phyloP scores from a whole-genome alignment of 306 rosid genomes.

The Fagus sylvatica region DNA sequence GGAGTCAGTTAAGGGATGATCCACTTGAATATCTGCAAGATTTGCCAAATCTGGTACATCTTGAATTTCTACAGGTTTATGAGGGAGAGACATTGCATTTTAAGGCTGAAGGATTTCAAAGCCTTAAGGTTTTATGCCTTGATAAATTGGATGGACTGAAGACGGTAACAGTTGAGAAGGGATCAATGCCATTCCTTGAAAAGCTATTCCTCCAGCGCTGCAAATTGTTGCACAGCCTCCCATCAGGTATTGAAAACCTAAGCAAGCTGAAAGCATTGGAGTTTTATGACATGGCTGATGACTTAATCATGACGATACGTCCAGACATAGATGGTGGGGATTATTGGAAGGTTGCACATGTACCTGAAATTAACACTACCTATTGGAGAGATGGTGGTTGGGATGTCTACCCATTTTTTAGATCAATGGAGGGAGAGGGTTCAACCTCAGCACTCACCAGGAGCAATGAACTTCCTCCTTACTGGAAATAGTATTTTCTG shows the following conservation, averaged over 20 bases:
- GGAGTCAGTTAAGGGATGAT: slow-evolving; percentile 43
- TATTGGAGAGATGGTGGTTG: slow-evolving; percentile 67
- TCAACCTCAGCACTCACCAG: too few species aligned
- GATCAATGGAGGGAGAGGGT: not conserved
- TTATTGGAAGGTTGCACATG: slow-evolving; percentile 46
- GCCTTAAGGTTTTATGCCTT: slow-evolving; percentile 59
- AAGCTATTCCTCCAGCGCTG: slow-evolving; percentile 56
- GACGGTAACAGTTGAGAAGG: slow-evolving; percentile 42
- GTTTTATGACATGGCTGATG: slow-evolving; percentile 62
- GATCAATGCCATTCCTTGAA: slow-evolving; percentile 65
- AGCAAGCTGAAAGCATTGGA: slow-evolving; percentile 49
- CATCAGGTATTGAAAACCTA: slow-evolving; percentile 57
- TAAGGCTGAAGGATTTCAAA: slow-evolving; percentile 45
- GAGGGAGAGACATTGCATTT: slow-evolving; percentile 50
- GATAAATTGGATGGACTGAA: slow-evolving; percentile 53
- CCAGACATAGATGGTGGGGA: slow-evolving; percentile 47
- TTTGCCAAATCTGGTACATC: slow-evolving; percentile 50
- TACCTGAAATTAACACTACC: slow-evolving; percentile 55
- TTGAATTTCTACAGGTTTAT: slow-evolving; percentile 48
- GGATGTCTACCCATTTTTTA: slow-evolving; percentile 47
- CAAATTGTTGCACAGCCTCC: slow-evolving; percentile 39
- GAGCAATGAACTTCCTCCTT: not conserved
- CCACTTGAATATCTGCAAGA: slow-evolving; percentile 38
- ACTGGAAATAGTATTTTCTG: not conserved
- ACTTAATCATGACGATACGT: slow-evolving; percentile 44